Evolutionary conservation across 176 grass and related monocot species (phyloP).

Genomic region (Phyllostachys edulis): DNA sequence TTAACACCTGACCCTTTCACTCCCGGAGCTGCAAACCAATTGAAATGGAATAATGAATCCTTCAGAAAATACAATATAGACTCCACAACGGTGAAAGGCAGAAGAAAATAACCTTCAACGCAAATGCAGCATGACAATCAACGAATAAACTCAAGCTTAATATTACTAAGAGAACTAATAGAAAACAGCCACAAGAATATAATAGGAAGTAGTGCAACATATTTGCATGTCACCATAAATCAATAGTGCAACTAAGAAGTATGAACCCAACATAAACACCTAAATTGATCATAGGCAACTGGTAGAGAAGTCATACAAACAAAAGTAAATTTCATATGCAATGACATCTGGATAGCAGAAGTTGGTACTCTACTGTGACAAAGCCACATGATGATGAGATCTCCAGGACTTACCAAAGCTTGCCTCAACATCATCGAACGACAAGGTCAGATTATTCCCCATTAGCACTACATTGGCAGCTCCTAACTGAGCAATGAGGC

Average conservation of each 20-base stretch:
- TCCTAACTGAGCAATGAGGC: conserved; percentile 48
- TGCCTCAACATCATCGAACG: conserved; percentile 65
- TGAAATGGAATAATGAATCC: conserved; percentile 27
- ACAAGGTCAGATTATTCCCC: conserved; percentile 66
- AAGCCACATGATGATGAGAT: conserved; percentile 11
- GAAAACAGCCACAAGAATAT: not conserved
- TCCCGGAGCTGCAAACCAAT: conserved; percentile 60
- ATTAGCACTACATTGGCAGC: conserved; percentile 80
- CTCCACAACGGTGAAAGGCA: not conserved
- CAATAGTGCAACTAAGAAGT: not conserved
- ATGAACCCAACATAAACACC: not conserved
- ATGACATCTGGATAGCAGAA: not conserved
- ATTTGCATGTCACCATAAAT: not conserved
- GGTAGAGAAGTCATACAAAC: not conserved
- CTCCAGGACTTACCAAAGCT: conserved; percentile 59
- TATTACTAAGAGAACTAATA: not conserved
- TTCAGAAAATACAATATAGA: conserved; percentile 13
- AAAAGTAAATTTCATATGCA: not conserved
- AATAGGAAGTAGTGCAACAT: not conserved
- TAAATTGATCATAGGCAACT: not conserved
- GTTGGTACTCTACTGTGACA: not conserved
- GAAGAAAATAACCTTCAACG: not conserved
- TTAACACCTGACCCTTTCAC: conserved; percentile 78
- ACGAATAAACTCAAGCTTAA: not conserved
- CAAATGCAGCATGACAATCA: not conserved